Evolutionary conservation across 1,284 basidiomycete genomes (phyloP), one percentile per base, ranked within the genome.

Genomic region (Malassezia nana): DNA sequence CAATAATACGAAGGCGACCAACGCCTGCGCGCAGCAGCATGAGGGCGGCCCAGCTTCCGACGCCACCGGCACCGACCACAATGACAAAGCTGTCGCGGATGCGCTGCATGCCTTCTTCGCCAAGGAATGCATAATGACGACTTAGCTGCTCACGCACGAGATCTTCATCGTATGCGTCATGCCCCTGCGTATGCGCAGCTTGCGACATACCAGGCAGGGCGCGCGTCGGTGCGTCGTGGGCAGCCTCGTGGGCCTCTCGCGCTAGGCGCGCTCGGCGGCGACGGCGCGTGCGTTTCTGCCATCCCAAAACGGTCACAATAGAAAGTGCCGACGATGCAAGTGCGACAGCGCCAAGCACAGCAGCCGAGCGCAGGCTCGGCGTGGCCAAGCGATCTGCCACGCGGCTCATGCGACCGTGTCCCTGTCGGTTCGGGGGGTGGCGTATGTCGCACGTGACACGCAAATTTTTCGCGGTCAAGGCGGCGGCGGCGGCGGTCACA

Each of bases 101-200:
- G 65, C 82, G 83, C 10, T 77, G 72, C 89, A 96, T 94, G 22
- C 83, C 82, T 31, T 90, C 85, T 29, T 92, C 87, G 0, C 89
- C 89, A 44, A 98, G 85, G 77, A 98, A 95, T 18, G 86, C 84
- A 72, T 94, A 95, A 76, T 96, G 95, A 41, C 94, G 79, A 6
- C 90, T 86, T 32, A 98, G 80, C 75, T 95, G 85, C 68, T 75
- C 76, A 32, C 67, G 62, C 29, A 77, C 67, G 20, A 77, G 67
- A 13, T 64, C 62, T 52, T 77, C 74, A 46, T 75, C 73, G 52
- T 64, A 66, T 22, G 58, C 49, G 16, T 59, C 58, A 2, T 55
- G 56, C 10, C 52, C 52, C 0, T 52, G 56, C 40, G 51, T 24
- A 33, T n/a, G 28, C 32, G n/a, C 26, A 31, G 18, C 13, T 26